These are phyloP conservation scores for Sanghuangporus sanghuang DNA, from an alignment of 1,284 basidiomycete species.

Conservation along the genomic window DNA sequence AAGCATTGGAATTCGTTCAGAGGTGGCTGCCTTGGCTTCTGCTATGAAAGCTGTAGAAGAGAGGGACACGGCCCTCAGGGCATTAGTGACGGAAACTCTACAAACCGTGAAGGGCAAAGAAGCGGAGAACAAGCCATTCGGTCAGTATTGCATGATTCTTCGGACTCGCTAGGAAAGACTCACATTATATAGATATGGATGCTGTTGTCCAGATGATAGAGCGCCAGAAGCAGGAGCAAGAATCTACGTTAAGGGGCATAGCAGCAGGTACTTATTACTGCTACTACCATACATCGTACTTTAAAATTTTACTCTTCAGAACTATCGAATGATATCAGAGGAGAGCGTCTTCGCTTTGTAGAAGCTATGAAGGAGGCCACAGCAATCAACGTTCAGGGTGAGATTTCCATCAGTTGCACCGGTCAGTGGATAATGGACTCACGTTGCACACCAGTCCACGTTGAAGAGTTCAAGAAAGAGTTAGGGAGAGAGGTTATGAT, in stretches of 20 bases:
- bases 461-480: constrained; percentile 80
- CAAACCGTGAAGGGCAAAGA: constrained; percentile 35
- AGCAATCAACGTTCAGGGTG: constrained; percentile 76
- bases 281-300: not conserved
- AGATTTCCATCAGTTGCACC: constrained; percentile 10
- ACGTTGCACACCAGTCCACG: constrained; percentile 50
- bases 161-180: not conserved
- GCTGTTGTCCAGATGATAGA: constrained; percentile 58
- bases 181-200: constrained; percentile 41
- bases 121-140: constrained; percentile 32
- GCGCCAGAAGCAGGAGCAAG: constrained; percentile 65
- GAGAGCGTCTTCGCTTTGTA: constrained; percentile 78
- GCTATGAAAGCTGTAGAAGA: constrained; percentile 39
- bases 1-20: not conserved
- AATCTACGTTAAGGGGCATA: constrained; percentile 56
- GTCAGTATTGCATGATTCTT: constrained; percentile 24
- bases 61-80: constrained; percentile 36
- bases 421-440: not conserved
- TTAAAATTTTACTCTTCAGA: constrained; percentile 37
- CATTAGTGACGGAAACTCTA: constrained; percentile 43
- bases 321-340: constrained; percentile 75
- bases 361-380: constrained; percentile 91
- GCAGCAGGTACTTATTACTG: constrained; percentile 46
- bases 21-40: constrained; percentile 12
- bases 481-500: constrained; percentile 66